Evolutionary conservation across 495 filamentous ascomycete species (phyloP), one percentile per base, ranked within the genome.

Genomic region (Chaetomidium leptoderma): DNA sequence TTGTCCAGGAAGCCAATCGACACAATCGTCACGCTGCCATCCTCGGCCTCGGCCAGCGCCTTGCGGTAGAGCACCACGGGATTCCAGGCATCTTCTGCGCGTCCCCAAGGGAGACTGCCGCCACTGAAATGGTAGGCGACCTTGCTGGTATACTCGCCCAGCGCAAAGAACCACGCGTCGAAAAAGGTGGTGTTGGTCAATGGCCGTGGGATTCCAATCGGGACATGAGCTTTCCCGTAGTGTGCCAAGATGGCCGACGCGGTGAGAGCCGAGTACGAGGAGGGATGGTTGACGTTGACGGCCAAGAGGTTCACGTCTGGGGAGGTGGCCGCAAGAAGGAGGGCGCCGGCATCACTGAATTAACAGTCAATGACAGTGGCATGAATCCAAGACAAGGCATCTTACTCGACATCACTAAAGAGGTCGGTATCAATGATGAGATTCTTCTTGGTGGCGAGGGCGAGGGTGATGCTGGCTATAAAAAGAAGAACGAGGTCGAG

Each of bases 1-100:
- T 76, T 76, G 29, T 72, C 71, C 1, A 76, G 48, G 33, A 74
- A 76, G 0, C 76, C 76, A 40, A 79, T 72, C 7, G 72, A 75
- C 0, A 66, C 72, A n/a, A 80, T 64, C 0, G 73, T 78, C 6
- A 78, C 69, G 48, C 73, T 76, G 4, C 51, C 47, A 14, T 76
- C 70, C 5, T 62, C 63, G 0, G 68, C 61, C 8, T 66, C 65
- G 7, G 73, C 63, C 6, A 79, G 50, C 0, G 66, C 57, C 32
- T 71, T 73, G 9, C 77, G 72, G 53, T 80, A 80, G 4, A 79
- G 57, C 10, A 46, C 47, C 0, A 79, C 71, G 0, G 77, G 70
- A 30, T 75, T 72, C 66, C 74, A 74, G 1, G 76, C 70, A n/a
- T 67, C 55, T 13, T 75, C 66, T 10, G 67, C 62, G 55, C 57